Base-by-base conservation (phyloP, 176 grass and related monocot species). In the Calamus simplicifolius region DNA sequence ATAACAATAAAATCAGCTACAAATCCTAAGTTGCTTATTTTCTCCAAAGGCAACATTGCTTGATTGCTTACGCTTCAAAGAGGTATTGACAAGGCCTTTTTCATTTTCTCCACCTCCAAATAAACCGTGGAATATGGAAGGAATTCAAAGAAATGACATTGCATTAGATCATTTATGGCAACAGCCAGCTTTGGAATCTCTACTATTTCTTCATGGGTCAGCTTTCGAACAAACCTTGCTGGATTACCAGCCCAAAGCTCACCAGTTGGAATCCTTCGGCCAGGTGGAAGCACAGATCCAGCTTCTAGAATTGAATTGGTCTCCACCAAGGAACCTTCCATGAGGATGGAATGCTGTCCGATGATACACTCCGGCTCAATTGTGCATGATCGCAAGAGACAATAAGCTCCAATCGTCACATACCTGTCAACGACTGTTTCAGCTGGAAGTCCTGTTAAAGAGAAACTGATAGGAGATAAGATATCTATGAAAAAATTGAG, bases 291-390 rank as follows among this genome's bases (percentile, higher is more conserved):
- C 54, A 92, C 81, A 12, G 93, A 98, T 16, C 93, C 93, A 69
- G 93, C 84, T 71, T 98, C 93, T 59, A 98, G 81, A 66, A 98
- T 92, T 0, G 93, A 92, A 61, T 98, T 98, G 17, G 87, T 98
- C 75, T 92, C 93, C 15, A 98, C 84, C 53, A 98, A 62, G 6
- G 93, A 98, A 66, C 87, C 93, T 81, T 98, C 87, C 93, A 92
- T 98, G n/a, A 98, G 75, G 61, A 98, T 69, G 26, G 93, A 98
- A 50, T 92, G 93, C 69, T 98, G 87, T 48, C 93, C 93, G 5
- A 98, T 85, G 58, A 98, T 89, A 65, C 93, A 98, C 74, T 98
- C 93, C 12, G 93, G 87, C 17, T 98, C 93, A 49, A 98, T 98
- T 53, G 93, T 98, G 84, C 93, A 98, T 27, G 93, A 98, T 12